A percentile compares a stretch with the other conserved stretches of the same genome.
phyloP scores from a whole-genome alignment of 73 alveolate species.

The Paramecium sonneborni region DNA sequence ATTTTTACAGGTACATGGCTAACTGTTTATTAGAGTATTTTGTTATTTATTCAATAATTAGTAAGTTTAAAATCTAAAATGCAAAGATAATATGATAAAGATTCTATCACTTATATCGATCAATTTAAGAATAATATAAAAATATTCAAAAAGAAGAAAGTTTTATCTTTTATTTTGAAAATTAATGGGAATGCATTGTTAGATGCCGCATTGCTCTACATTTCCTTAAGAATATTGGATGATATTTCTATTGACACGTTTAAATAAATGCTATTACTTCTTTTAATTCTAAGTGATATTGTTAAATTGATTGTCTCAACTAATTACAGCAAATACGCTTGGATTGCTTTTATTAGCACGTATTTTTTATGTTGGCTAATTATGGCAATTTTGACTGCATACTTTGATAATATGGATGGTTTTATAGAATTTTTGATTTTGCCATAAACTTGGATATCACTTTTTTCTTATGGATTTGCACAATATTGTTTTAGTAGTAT shows the following conservation, averaged over 20 bases:
- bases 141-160: conserved; percentile 34
- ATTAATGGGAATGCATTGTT: conserved; percentile 44
- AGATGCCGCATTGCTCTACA: conserved; percentile 4
- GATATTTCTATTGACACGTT: not conserved
- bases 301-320: conserved; percentile 25
- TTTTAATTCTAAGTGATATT: not conserved
- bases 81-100: not conserved
- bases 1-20: not conserved
- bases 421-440: not conserved
- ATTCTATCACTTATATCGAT: not conserved
- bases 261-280: not conserved
- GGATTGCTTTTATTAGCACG: not conserved
- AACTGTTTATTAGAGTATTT: not conserved
- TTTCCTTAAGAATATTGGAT: not conserved
- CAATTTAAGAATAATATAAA: not conserved
- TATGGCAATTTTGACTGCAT: not conserved
- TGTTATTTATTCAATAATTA: conserved; percentile 1
- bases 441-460: not conserved
- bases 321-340: not conserved
- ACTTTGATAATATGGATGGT: not conserved
- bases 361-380: not conserved
- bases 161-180: not conserved
- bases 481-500: not conserved
- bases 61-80: conserved; percentile 36
- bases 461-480: not conserved